Evolutionary conservation across 2,329 filamentous ascomycete species (phyloP).

Genomic region (Pseudogymnoascus pannorum): DNA sequence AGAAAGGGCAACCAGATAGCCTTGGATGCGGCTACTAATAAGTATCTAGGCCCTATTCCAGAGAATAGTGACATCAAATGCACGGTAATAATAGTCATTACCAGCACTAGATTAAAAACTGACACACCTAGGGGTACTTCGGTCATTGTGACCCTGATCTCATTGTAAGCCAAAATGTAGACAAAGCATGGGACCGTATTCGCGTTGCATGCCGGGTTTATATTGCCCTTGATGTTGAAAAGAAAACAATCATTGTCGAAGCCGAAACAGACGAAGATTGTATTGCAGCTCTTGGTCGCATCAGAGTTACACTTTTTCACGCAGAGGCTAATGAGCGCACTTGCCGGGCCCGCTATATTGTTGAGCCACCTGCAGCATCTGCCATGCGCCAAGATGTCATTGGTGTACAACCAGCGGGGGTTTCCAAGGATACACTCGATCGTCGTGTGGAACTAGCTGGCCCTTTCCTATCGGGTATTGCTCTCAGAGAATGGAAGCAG

Average conservation of each 20-base stretch:
- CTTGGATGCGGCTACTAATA: neutral
- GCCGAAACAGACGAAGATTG: neutral
- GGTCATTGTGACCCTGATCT: neutral
- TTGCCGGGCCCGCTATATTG: constrained; percentile 15
- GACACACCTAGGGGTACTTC: neutral
- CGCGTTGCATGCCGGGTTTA: constrained; percentile 2
- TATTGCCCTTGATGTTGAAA: neutral
- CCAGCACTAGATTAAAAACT: neutral
- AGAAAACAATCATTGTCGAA: neutral
- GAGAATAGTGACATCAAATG: neutral
- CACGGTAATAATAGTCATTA: neutral
- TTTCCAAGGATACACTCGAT: neutral
- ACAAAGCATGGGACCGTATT: constrained; percentile 3
- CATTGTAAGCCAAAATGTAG: neutral
- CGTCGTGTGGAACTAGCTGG: constrained; percentile 14
- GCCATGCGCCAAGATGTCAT: constrained; percentile 15
- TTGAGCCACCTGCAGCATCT: constrained; percentile 19
- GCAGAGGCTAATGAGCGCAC: constrained; percentile 1
- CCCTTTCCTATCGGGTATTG: constrained; percentile 11
- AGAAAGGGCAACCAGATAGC: constrained; percentile 5
- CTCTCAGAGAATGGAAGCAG: constrained; percentile 17
- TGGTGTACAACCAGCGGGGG: neutral
- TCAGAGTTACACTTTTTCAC: neutral
- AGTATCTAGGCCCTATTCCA: neutral
- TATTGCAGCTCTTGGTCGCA: neutral